A percentile compares a stretch with the other conserved stretches of the same genome.
These are phyloP conservation scores for Paragyromitra xinjiangensis DNA, from an alignment of 495 filamentous ascomycete species.

Conservation along the genomic window DNA sequence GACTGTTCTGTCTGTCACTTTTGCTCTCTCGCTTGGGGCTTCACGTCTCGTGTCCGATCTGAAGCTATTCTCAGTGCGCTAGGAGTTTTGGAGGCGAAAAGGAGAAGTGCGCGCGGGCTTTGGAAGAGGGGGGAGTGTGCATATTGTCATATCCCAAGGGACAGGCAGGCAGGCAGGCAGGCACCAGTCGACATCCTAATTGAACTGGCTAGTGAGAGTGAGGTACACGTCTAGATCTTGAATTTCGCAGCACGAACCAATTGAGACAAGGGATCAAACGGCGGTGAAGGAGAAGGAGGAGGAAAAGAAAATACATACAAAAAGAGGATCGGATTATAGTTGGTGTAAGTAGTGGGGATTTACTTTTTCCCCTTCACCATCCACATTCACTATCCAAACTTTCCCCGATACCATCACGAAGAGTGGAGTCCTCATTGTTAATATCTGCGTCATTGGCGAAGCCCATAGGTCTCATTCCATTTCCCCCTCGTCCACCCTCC, in stretches of 20 bases:
- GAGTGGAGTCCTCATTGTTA: conserved; percentile 43
- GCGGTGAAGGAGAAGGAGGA: conserved; percentile 31
- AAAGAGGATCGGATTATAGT: conserved; percentile 32
- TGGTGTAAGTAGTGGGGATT: conserved; percentile 48
- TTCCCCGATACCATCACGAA: conserved; percentile 41
- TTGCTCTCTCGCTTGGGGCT: conserved; percentile 29
- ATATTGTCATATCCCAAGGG: conserved; percentile 40
- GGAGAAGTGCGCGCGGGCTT: conserved; percentile 20
- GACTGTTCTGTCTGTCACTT: not conserved
- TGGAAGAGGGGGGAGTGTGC: conserved; percentile 21
- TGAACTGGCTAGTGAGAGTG: conserved; percentile 37
- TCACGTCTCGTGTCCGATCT: conserved; percentile 24
- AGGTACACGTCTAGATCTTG: conserved; percentile 36
- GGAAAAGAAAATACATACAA: not conserved
- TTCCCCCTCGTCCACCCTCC: conserved; percentile 18
- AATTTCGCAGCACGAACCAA: conserved; percentile 43
- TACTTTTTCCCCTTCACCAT: conserved; percentile 36
- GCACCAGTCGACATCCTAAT: conserved; percentile 37
- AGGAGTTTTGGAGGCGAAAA: conserved; percentile 38
- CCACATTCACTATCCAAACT: conserved; percentile 37
- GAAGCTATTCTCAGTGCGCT: conserved; percentile 31
- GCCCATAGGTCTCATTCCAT: conserved; percentile 44
- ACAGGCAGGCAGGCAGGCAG: conserved; percentile 32
- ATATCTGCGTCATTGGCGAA: conserved; percentile 45
- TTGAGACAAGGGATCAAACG: conserved; percentile 49